These are phyloP conservation scores for Fusarium sp. DNA, from an alignment of 2,329 filamentous ascomycete species.

Conservation along the genomic window DNA sequence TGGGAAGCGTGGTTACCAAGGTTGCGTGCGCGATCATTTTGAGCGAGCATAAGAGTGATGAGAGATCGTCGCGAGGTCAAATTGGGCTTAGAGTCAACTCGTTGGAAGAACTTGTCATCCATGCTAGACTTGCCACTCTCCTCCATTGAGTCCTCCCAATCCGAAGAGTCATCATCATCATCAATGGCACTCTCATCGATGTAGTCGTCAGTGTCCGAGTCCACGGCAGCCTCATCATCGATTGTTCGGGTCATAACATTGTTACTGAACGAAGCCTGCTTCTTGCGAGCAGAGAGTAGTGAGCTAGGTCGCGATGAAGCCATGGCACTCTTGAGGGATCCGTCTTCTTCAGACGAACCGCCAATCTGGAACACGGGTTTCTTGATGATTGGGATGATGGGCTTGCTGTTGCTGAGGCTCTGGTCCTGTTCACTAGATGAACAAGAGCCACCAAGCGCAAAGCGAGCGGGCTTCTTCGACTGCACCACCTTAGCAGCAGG, in stretches of 20 bases:
- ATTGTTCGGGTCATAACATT: constrained; percentile 78
- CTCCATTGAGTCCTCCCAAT: constrained; percentile 77
- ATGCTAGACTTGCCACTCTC: constrained; percentile 87
- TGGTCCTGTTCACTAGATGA: constrained; percentile 74
- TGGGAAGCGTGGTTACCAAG: constrained; percentile 77
- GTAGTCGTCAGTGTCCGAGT: constrained; percentile 75
- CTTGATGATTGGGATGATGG: constrained; percentile 49
- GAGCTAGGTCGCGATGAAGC: constrained; percentile 60
- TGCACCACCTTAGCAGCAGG: constrained; percentile 76
- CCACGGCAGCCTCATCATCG: constrained; percentile 65
- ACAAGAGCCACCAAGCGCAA: constrained; percentile 83
- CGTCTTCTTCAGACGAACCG: constrained; percentile 80
- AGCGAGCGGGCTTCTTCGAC: constrained; percentile 73
- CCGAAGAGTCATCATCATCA: constrained; percentile 73
- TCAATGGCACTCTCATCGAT: constrained; percentile 87
- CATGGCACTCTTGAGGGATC: constrained; percentile 73
- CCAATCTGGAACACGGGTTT: constrained; percentile 66
- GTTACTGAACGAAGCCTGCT: constrained; percentile 85
- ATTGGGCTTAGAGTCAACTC: constrained; percentile 89
- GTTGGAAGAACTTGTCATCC: constrained; percentile 87
- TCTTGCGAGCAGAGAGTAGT: constrained; percentile 68
- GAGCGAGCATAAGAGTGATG: constrained; percentile 87
- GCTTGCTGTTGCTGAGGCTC: constrained; percentile 61
- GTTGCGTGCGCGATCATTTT: constrained; percentile 78
- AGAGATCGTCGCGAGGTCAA: constrained; percentile 88